Evolutionary conservation across 225 moss, liverwort and hornwort genomes (phyloP), one percentile per base, ranked within the genome.

Genomic region (Bryoerythrophyllum caledonicum): DNA sequence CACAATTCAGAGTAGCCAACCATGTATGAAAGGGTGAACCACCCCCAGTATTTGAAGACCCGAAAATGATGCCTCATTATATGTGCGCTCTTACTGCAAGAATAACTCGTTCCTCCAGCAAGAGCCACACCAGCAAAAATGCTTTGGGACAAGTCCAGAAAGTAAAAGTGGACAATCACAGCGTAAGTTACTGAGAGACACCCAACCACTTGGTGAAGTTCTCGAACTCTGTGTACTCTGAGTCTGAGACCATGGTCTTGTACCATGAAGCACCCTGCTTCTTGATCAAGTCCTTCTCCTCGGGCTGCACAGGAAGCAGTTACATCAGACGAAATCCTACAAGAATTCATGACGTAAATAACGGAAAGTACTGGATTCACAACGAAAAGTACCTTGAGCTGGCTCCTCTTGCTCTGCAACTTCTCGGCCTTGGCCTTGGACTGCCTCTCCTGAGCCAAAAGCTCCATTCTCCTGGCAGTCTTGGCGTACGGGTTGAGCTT

Each of bases 401-500:
- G 77, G 52, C 84, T 87, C 81, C 94, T 87, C 88, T 81, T 94
- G 81, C 77, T 77, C 82, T 89, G 81, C 79, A 94, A 59, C 82
- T 94, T 94, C 73, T 92, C 90, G 51, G 89, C 60, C 87, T 88
- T 92, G 68, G 87, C 86, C 89, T 94, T 92, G n/a, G 76, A 68
- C 60, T 89, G 87, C 79, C 86, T 87, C 71, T 92, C 92, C 35
- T 92, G 89, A 3, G 94, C 87, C 80, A 92, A 79, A 59, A 94
- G 87, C 58, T 88, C 94, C 92, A 86, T 91, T 82, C 94, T 88
- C 83, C 94, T 84, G 54, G 91, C 94, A 28, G 91, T 89, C 81
- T 92, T 94, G 20, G 94, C 92, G 19, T 90, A 94, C 0, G 94
- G 94, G 75, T 94, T 94, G 74, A 94, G 89, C 91, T 94, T 94